phyloP scores from a whole-genome alignment of 768 basidiomycete species.

The Mycena alexandri region DNA sequence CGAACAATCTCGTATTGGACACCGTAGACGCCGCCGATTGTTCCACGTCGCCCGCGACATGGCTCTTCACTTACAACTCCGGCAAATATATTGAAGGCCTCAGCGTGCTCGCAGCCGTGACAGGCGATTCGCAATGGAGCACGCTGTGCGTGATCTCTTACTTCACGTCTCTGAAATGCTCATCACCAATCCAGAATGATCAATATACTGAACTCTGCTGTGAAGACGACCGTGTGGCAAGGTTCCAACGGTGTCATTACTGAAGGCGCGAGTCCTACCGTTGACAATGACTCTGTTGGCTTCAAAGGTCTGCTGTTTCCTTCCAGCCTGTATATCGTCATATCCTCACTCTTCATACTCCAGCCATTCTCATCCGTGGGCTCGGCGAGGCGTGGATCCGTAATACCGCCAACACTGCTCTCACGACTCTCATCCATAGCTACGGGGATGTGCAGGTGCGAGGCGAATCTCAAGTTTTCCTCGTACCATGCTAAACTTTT shows the following conservation, averaged over 20 bases:
- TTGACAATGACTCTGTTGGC: constrained; percentile 62
- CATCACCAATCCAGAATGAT: constrained; percentile 48
- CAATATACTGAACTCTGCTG: constrained; percentile 53
- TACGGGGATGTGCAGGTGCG: constrained; percentile 55
- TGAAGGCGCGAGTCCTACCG: constrained; percentile 57
- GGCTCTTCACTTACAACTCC: constrained; percentile 68
- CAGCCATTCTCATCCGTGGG: constrained; percentile 62
- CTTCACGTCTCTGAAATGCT: constrained; percentile 24
- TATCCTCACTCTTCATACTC: not conserved
- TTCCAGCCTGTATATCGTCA: too few species aligned
- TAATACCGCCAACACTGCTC: constrained; percentile 50
- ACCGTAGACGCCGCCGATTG: constrained; percentile 62
- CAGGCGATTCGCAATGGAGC: constrained; percentile 56
- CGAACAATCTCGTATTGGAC: constrained; percentile 59
- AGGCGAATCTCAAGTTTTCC: too few species aligned
- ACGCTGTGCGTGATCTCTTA: constrained; percentile 49
- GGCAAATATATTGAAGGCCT: constrained; percentile 68
- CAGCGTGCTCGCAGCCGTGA: constrained; percentile 58
- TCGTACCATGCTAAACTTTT: too few species aligned
- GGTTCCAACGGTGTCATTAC: constrained; percentile 64
- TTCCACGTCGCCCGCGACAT: constrained; percentile 56
- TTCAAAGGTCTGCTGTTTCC: constrained; percentile 68
- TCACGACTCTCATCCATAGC: constrained; percentile 59
- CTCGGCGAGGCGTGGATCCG: constrained; percentile 60
- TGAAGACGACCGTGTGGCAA: constrained; percentile 62